Percentiles rank a stretch among this genome's conserved stretches.
phyloP scores from a whole-genome alignment of 2,329 filamentous ascomycete genomes.

The Coniella lustricola region DNA sequence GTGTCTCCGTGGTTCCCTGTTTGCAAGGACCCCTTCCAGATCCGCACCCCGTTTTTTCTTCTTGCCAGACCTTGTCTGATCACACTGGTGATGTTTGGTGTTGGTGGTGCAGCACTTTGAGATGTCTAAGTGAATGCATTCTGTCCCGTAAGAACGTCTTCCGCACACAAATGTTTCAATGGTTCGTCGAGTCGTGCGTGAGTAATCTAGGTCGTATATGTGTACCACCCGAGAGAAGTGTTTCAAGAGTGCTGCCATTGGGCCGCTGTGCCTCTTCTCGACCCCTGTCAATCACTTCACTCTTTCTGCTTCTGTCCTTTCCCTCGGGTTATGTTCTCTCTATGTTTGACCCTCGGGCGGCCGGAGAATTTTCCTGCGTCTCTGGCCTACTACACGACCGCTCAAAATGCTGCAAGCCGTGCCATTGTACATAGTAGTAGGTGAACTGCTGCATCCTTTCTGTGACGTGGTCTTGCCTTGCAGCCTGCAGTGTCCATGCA shows the following conservation, averaged over 20 bases:
- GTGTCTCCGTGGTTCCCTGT: background rate
- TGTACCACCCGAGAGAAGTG: background rate
- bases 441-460: background rate
- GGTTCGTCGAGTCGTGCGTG: too few relatives aligned
- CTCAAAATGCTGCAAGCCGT: too few relatives aligned
- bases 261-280: background rate
- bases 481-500: conserved; percentile 3
- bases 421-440: too few relatives aligned
- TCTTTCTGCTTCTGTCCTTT: background rate
- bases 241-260: conserved; percentile 1
- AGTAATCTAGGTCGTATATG: background rate
- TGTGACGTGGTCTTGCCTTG: conserved; percentile 3
- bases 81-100: too few relatives aligned
- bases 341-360: background rate
- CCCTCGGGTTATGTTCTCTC: background rate
- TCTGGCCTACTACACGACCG: too few relatives aligned
- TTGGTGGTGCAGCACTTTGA: too few relatives aligned
- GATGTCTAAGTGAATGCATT: too few relatives aligned
- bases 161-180: too few relatives aligned
- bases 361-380: background rate
- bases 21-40: background rate
- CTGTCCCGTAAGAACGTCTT: too few relatives aligned
- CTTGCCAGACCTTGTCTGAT: background rate
- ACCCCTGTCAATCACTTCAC: too few relatives aligned
- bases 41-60: background rate